phyloP scores from a whole-genome alignment of 129 eudicot genomes.

The Sambucus nigra region DNA sequence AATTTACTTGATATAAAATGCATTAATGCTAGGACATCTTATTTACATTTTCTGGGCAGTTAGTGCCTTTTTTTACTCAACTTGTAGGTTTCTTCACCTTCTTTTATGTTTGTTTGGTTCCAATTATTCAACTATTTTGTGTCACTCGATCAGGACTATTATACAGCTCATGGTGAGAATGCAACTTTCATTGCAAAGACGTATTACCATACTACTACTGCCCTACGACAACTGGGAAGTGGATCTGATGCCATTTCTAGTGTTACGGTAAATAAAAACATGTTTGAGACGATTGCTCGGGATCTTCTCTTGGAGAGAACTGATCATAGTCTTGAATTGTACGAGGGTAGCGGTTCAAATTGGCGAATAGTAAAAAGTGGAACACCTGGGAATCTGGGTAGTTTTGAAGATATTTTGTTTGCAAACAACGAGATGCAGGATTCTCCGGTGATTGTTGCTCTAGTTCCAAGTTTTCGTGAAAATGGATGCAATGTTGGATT shows the following conservation, averaged over 20 bases:
- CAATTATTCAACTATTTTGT: neutral
- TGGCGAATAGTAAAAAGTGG: slow-evolving; percentile 83
- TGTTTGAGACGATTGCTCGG: slow-evolving; percentile 86
- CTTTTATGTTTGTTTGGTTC: neutral
- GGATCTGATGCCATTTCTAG: slow-evolving; percentile 75
- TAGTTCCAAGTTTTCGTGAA: slow-evolving; percentile 50
- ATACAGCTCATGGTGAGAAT: slow-evolving; percentile 82
- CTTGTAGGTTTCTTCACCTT: neutral
- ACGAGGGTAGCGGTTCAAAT: slow-evolving; percentile 85
- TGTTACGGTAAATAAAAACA: slow-evolving; percentile 72
- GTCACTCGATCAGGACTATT: slow-evolving; percentile 57
- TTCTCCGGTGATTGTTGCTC: slow-evolving; percentile 68
- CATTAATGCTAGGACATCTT: too few species aligned
- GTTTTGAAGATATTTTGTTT: slow-evolving; percentile 84
- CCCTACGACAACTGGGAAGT: slow-evolving; percentile 72
- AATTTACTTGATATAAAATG: too few species aligned
- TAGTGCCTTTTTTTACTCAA: too few species aligned
- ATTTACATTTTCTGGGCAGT: too few species aligned
- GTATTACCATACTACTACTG: slow-evolving; percentile 87
- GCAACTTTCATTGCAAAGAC: slow-evolving; percentile 83
- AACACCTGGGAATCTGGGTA: slow-evolving; percentile 89
- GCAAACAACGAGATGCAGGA: slow-evolving; percentile 97
- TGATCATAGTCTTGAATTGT: slow-evolving; percentile 76
- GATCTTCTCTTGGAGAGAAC: slow-evolving; percentile 92
- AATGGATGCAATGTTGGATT: slow-evolving; percentile 71